Evolutionary conservation across 495 filamentous ascomycete genomes (phyloP).

Genomic region (Lichenothelia convexa): DNA sequence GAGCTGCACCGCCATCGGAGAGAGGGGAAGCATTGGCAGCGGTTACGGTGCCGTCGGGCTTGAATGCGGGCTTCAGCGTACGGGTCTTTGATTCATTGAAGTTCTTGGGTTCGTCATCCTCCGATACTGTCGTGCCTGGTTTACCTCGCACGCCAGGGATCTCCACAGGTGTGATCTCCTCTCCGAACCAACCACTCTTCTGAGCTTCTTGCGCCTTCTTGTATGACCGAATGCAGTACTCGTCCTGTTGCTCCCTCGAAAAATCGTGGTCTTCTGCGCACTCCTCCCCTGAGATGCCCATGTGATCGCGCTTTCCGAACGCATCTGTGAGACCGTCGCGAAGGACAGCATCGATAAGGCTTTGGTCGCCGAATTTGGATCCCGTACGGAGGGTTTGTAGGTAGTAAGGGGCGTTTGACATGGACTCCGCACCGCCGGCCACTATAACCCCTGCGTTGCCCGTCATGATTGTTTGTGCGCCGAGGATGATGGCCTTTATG

Average conservation of each 20-base stretch:
- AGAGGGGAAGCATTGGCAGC: slow-evolving; percentile 95
- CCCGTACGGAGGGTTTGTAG: slow-evolving; percentile 65
- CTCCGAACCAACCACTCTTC: slow-evolving; percentile 54
- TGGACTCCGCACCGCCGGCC: slow-evolving; percentile 87
- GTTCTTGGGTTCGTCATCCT: slow-evolving; percentile 93
- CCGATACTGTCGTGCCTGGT: slow-evolving; percentile 58
- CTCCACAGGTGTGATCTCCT: slow-evolving; percentile 80
- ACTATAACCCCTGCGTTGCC: slow-evolving; percentile 80
- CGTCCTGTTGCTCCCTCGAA: slow-evolving; percentile 67
- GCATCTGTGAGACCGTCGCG: slow-evolving; percentile 87
- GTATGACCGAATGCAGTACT: slow-evolving; percentile 84
- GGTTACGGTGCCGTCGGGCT: slow-evolving; percentile 74
- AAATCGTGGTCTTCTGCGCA: slow-evolving; percentile 73
- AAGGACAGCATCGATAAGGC: slow-evolving; percentile 72
- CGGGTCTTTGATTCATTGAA: slow-evolving; percentile 86
- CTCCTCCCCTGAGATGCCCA: slow-evolving; percentile 85
- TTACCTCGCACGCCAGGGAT: slow-evolving; percentile 79
- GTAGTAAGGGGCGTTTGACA: slow-evolving; percentile 97
- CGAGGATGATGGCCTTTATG: slow-evolving; percentile 86
- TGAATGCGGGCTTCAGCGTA: slow-evolving; percentile 69
- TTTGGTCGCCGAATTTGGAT: slow-evolving; percentile 77
- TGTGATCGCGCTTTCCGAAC: slow-evolving; percentile 80
- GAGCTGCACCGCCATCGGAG: slow-evolving; percentile 79
- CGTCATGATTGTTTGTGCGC: slow-evolving; percentile 89
- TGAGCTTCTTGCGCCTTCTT: slow-evolving; percentile 77